These are phyloP conservation scores for Brassica juncea DNA, from an alignment of 345 rosid species.

Conservation along the genomic window DNA sequence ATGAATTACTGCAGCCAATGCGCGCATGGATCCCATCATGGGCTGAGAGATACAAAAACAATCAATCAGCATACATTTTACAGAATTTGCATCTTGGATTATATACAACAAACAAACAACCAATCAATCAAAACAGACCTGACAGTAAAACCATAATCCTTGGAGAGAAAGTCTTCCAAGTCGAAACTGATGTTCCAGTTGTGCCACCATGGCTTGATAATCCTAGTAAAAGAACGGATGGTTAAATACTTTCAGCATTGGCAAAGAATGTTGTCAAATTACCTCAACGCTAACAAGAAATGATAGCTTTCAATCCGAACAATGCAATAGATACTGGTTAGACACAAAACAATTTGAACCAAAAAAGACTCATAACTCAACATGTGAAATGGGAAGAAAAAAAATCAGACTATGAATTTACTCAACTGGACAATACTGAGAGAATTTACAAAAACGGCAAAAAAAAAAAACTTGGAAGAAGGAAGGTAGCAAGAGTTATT, in stretches of 20 bases:
- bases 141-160: conserved; percentile 99
- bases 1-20: conserved; percentile 71
- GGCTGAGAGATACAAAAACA: conserved; percentile 55
- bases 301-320: conserved; percentile 12
- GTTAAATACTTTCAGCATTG: conserved; percentile 4
- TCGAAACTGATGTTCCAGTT: conserved; percentile 96
- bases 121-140: conserved; percentile 50
- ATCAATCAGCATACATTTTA: conserved; percentile 27
- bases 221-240: conserved; percentile 55
- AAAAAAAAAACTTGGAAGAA: neutral
- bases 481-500: neutral
- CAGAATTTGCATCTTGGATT: conserved; percentile 1
- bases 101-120: neutral
- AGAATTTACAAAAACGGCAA: too few species aligned
- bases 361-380: neutral
- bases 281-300: neutral
- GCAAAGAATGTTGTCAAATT: conserved; percentile 7
- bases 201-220: conserved; percentile 92
- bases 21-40: conserved; percentile 90
- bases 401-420: too few species aligned
- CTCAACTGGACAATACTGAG: too few species aligned
- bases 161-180: conserved; percentile 94
- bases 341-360: neutral
- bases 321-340: conserved; percentile 9
- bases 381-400: conserved; percentile 7